Conservation (phyloP, 2,329 filamentous ascomycete genomes). For the Grosmannia penicillata region DNA sequence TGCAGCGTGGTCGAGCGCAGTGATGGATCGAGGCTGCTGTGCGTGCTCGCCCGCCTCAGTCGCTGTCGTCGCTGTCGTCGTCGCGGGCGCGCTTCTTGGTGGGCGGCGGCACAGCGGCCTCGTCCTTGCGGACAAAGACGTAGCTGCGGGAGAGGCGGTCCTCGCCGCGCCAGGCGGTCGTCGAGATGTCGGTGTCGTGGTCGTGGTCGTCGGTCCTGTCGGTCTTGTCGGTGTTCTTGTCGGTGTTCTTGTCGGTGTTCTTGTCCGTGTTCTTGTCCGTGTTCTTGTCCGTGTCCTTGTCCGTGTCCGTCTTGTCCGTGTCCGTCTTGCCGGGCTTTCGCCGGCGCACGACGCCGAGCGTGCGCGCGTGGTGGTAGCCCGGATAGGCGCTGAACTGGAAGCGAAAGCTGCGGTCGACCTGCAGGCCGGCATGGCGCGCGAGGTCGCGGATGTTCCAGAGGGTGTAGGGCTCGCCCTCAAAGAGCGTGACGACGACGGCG, state of each 20-base stretch:
- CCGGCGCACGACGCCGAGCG: conserved; percentile 43
- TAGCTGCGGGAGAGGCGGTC: conserved; percentile 41
- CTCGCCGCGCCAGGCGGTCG: conserved; percentile 34
- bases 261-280: conserved; percentile 18
- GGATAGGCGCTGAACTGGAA: conserved; percentile 56
- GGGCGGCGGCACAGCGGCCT: conserved; percentile 17
- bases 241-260: neutral
- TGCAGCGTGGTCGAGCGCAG: too few species aligned
- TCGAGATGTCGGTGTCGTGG: neutral
- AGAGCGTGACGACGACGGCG: conserved; percentile 68
- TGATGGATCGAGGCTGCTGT: too few species aligned
- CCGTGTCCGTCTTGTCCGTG: neutral
- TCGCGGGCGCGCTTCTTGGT: conserved; percentile 15
- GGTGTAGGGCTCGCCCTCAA: conserved; percentile 88
- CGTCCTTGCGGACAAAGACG: conserved; percentile 46
- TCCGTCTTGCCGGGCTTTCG: neutral
- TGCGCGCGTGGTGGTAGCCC: conserved; percentile 59
- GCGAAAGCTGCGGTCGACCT: conserved; percentile 53
- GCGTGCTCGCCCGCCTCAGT: too few species aligned
- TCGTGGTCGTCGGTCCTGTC: neutral
- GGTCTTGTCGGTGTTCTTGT: neutral
- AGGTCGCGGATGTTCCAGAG: conserved; percentile 90
- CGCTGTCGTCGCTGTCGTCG: conserved; percentile 3
- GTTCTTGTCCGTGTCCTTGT: neutral
- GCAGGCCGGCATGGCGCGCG: conserved; percentile 59